Evolutionary conservation across 1,284 basidiomycete genomes (phyloP).

Genomic region (Malassezia sympodialis): DNA sequence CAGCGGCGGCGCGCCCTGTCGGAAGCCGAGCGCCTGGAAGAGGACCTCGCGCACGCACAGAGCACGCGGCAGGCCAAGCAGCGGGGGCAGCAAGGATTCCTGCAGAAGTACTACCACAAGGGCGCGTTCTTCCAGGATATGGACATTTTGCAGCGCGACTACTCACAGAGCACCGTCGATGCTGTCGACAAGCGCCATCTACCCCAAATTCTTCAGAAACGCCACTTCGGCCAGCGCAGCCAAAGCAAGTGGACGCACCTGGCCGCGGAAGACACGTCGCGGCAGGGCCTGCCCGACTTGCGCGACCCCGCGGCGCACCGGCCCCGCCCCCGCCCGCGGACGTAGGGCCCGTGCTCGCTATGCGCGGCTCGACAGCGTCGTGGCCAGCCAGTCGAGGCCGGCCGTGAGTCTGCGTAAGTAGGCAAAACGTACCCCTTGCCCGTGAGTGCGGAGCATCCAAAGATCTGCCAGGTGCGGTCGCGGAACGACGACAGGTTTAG

Average conservation of each 20-base stretch:
- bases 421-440: constrained; percentile 31
- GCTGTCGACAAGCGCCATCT: constrained; percentile 68
- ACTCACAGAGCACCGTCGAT: constrained; percentile 73
- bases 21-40: constrained; percentile 76
- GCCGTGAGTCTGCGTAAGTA: constrained; percentile 23
- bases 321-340: neutral
- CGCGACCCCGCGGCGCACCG: constrained; percentile 1
- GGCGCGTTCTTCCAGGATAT: constrained; percentile 90
- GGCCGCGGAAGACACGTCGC: constrained; percentile 82
- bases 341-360: neutral
- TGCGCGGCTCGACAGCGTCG: constrained; percentile 3
- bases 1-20: constrained; percentile 80
- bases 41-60: constrained; percentile 76
- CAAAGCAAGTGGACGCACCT: constrained; percentile 89
- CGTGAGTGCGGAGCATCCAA: constrained; percentile 52
- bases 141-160: constrained; percentile 80
- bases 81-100: constrained; percentile 76
- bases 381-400: constrained; percentile 42
- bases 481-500: constrained; percentile 51
- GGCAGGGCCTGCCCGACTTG: constrained; percentile 60
- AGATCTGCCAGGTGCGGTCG: constrained; percentile 53
- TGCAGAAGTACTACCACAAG: constrained; percentile 99
- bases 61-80: constrained; percentile 67
- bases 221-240: constrained; percentile 84
- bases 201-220: constrained; percentile 92